Conservation (phyloP, 257 asterid genomes). For the Voacanga thouarsii region DNA sequence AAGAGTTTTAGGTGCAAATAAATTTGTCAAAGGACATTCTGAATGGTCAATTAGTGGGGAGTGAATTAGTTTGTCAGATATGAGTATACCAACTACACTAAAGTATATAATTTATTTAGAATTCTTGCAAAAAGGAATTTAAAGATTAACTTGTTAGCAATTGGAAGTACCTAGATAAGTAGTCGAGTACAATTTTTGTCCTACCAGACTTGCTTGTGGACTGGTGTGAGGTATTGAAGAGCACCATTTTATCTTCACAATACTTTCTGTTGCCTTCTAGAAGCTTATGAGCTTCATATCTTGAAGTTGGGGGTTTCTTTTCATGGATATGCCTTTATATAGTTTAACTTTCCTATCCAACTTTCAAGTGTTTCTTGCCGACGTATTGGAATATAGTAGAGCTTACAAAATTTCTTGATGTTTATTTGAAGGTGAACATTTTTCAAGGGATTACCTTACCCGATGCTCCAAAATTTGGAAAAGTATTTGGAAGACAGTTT, state of each 20-base stretch:
- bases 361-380: neutral
- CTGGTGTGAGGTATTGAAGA: too few relatives aligned
- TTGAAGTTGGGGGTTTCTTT: neutral
- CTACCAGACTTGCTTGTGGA: too few relatives aligned
- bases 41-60: neutral
- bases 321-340: neutral
- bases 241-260: neutral
- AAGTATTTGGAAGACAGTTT: slow-evolving; percentile 98
- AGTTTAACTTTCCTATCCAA: neutral
- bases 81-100: neutral
- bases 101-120: neutral
- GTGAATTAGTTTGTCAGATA: neutral
- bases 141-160: neutral
- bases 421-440: slow-evolving; percentile 57
- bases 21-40: neutral
- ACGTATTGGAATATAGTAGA: neutral
- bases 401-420: slow-evolving; percentile 12
- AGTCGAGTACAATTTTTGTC: too few relatives aligned
- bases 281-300: neutral
- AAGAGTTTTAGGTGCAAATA: neutral
- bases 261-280: neutral
- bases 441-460: slow-evolving; percentile 89
- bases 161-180: too few relatives aligned
- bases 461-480: slow-evolving; percentile 84
- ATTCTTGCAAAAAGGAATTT: neutral